These are phyloP conservation scores for Ceratonia siliqua DNA, from an alignment of 306 rosid genomes.

Conservation along the genomic window DNA sequence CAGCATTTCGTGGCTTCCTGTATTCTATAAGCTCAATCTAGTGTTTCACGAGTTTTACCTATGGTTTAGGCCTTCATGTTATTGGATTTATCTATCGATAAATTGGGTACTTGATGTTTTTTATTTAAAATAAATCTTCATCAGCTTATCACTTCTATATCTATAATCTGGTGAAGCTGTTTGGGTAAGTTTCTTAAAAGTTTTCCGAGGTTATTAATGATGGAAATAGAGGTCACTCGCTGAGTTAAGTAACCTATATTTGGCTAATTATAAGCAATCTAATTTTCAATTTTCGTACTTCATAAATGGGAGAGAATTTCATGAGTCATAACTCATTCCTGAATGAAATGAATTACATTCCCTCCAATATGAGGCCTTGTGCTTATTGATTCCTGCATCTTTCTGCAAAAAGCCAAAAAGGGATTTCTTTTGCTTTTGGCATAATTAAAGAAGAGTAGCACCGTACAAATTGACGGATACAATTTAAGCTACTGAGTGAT, in stretches of 20 bases:
- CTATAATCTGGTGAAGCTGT: background rate
- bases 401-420: too few species aligned
- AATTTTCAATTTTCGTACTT: background rate
- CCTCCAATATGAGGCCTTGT: too few species aligned
- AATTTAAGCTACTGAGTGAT: too few species aligned
- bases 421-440: too few species aligned
- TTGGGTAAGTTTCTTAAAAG: background rate
- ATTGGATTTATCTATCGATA: constrained; percentile 12
- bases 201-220: background rate
- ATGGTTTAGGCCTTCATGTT: background rate
- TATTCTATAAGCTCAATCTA: constrained; percentile 11
- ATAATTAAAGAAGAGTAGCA: too few species aligned
- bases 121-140: constrained; percentile 4
- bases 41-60: background rate
- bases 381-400: too few species aligned
- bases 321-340: too few species aligned
- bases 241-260: background rate
- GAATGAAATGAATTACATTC: too few species aligned
- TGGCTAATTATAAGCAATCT: too few species aligned
- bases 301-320: background rate
- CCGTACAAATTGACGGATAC: too few species aligned
- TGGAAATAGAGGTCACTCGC: background rate
- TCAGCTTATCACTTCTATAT: background rate
- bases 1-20: background rate
- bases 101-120: constrained; percentile 13